phyloP scores from a whole-genome alignment of 2,329 filamentous ascomycete genomes.

The Ceratocystis diversiconidia region DNA sequence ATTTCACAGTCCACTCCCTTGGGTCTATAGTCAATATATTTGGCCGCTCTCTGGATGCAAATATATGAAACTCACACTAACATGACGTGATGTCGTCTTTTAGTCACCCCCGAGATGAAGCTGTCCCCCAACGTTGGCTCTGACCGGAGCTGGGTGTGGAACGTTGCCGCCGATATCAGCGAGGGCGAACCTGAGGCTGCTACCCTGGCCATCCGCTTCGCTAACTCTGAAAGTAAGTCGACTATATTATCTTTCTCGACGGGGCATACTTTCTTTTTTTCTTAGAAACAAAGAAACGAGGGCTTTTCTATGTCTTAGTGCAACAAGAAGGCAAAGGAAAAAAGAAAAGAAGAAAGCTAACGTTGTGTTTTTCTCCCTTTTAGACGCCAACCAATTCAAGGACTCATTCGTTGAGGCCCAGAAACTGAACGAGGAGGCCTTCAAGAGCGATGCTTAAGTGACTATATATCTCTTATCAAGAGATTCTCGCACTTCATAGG shows the following conservation, averaged over 20 bases:
- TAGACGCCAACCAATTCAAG: slow-evolving; percentile 95
- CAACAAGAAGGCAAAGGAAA: slow-evolving; percentile 8
- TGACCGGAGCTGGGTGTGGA: slow-evolving; percentile 99
- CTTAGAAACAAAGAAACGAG: not conserved
- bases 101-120: slow-evolving; percentile 97
- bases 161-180: slow-evolving; percentile 90
- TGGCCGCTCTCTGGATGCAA: no score
- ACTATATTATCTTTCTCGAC: not conserved
- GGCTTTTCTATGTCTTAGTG: not conserved
- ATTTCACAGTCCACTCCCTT: no score
- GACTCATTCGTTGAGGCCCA: slow-evolving; percentile 94
- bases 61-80: not conserved
- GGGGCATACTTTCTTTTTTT: slow-evolving; percentile 1
- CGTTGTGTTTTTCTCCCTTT: slow-evolving; percentile 1
- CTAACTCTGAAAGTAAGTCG: slow-evolving; percentile 84
- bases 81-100: not conserved
- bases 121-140: slow-evolving; percentile 94
- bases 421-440: slow-evolving; percentile 84
- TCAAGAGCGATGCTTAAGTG: slow-evolving; percentile 36
- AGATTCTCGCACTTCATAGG: not conserved
- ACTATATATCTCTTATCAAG: not conserved
- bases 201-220: slow-evolving; percentile 92
- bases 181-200: slow-evolving; percentile 95
- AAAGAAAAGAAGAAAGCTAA: slow-evolving; percentile 19
- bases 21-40: no score